These are phyloP conservation scores for Nematocida ironsii DNA, from an alignment of 371 early-diverging fungal species.

Conservation along the genomic window DNA sequence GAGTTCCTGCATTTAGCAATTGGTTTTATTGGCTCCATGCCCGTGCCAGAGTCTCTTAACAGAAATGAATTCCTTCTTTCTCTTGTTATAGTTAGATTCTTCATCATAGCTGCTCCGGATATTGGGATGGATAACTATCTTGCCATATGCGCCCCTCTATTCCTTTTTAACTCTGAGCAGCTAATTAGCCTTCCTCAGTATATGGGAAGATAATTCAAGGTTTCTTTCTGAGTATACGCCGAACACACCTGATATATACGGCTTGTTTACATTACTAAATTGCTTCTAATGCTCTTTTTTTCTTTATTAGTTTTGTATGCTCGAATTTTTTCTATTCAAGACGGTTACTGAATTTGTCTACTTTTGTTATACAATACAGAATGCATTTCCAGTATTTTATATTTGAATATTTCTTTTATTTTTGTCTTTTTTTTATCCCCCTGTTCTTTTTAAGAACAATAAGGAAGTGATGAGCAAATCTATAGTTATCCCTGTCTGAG, in stretches of 20 bases:
- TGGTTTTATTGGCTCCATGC: conserved; percentile 5
- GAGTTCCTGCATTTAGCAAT: conserved; percentile 45
- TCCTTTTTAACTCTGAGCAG: conserved; percentile 27
- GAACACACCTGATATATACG: no score
- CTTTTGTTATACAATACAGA: no score
- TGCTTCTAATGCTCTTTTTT: no score
- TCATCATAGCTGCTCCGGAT: conserved; percentile 27
- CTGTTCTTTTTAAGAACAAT: not conserved
- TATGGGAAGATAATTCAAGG: not conserved
- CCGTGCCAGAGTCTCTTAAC: conserved; percentile 31
- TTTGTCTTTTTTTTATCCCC: conserved; percentile 17
- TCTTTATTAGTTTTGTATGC: no score
- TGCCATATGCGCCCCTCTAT: conserved; percentile 10
- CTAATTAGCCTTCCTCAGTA: conserved; percentile 13
- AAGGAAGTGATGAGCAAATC: conserved; percentile 42
- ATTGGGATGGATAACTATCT: conserved; percentile 8
- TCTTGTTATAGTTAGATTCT: conserved; percentile 28
- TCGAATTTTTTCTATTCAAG: no score
- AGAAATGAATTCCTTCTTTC: conserved; percentile 53
- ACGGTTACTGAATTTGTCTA: no score
- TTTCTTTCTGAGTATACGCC: not conserved
- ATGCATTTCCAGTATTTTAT: no score
- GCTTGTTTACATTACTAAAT: no score
- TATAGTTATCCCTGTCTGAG: conserved; percentile 61
- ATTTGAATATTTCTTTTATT: not conserved